A percentile compares a stretch with the other conserved stretches of the same genome.
phyloP scores from a whole-genome alignment of 148 eudicot species.

The Spergularia bocconei region DNA sequence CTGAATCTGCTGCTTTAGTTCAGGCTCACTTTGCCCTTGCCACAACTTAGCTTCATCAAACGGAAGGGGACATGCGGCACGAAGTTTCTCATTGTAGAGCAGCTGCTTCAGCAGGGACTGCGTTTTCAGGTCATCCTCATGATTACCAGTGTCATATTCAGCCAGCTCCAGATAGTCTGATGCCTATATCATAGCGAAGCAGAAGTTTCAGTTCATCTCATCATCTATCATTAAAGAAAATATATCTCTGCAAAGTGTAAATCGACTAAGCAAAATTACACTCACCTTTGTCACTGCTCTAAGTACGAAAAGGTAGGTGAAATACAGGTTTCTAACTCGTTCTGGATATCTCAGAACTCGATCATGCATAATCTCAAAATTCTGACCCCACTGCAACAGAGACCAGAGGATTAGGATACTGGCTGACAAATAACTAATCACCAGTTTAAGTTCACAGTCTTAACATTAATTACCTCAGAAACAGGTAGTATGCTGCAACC shows the following conservation, averaged over 20 bases:
- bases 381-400: conserved; percentile 77
- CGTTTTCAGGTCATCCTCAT: conserved; percentile 75
- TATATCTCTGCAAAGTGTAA: background rate
- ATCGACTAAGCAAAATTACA: background rate
- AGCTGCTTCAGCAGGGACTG: conserved; percentile 77
- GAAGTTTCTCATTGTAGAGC: conserved; percentile 67
- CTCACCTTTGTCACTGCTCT: conserved; percentile 92
- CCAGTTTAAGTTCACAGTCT: no score
- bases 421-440: background rate
- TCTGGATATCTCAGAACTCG: conserved; percentile 83
- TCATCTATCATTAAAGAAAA: background rate
- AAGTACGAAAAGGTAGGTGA: conserved; percentile 89
- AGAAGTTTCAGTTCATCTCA: background rate
- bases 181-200: conserved; percentile 43
- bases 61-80: conserved; percentile 91
- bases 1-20: conserved; percentile 77
- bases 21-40: conserved; percentile 95
- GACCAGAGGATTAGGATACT: background rate
- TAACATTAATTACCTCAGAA: no score
- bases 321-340: conserved; percentile 87
- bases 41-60: conserved; percentile 94
- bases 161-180: conserved; percentile 89
- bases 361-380: conserved; percentile 69
- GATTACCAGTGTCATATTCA: conserved; percentile 90
- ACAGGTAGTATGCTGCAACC: no score